These are phyloP conservation scores for Leccinum sublutescens DNA, from an alignment of 768 basidiomycete genomes.

Conservation along the genomic window DNA sequence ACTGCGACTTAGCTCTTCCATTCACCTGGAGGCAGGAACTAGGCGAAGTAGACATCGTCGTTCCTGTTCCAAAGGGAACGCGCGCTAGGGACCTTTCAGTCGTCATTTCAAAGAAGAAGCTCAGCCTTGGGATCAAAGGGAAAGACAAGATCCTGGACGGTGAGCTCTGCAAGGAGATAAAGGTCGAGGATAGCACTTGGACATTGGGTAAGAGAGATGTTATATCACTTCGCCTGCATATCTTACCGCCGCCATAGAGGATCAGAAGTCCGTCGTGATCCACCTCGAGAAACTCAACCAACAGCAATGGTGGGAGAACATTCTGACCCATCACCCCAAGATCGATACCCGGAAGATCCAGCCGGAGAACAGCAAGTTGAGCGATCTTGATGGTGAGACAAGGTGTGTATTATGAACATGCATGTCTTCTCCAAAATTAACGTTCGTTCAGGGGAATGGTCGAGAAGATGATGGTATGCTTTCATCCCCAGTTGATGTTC, in stretches of 20 bases:
- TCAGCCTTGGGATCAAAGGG: constrained; percentile 83
- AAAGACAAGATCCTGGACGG: constrained; percentile 85
- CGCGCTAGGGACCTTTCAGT: constrained; percentile 74
- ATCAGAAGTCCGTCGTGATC: constrained; percentile 66
- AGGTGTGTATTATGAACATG: constrained; percentile 46
- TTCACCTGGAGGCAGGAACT: constrained; percentile 92
- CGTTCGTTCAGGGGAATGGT: constrained; percentile 77
- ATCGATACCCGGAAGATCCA: constrained; percentile 95
- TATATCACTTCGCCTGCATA: background rate
- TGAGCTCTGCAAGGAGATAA: constrained; percentile 89
- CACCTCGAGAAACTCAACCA: constrained; percentile 87
- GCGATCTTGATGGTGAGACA: constrained; percentile 95
- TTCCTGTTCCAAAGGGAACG: constrained; percentile 87
- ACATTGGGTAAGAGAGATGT: constrained; percentile 64
- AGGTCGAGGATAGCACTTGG: constrained; percentile 97
- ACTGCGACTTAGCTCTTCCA: constrained; percentile 63
- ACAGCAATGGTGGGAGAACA: constrained; percentile 97
- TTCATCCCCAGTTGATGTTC: constrained; percentile 36
- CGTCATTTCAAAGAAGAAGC: constrained; percentile 74
- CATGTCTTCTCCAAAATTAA: constrained; percentile 9
- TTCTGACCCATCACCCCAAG: constrained; percentile 92
- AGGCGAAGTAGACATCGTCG: constrained; percentile 76
- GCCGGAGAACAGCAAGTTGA: constrained; percentile 92
- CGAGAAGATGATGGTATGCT: constrained; percentile 99
- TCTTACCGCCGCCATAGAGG: constrained; percentile 51